phyloP scores from a whole-genome alignment of 2,329 filamentous ascomycete genomes.

The Beauveria caledonica region DNA sequence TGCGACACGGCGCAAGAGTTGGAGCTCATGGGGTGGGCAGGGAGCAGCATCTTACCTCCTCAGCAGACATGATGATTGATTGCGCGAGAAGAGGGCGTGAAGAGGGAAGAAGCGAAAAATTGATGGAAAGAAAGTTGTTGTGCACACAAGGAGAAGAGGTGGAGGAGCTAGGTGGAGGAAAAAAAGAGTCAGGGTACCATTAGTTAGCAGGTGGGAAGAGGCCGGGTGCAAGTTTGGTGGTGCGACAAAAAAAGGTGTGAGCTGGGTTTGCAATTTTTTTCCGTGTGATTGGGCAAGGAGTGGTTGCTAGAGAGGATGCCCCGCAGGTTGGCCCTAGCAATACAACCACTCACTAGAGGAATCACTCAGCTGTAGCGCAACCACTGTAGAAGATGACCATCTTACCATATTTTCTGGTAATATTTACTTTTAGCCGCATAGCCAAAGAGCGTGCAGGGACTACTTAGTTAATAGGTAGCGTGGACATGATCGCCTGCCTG shows the following conservation, averaged over 20 bases:
- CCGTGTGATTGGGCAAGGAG: slow-evolving; percentile 28
- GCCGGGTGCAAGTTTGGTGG: slow-evolving; percentile 15
- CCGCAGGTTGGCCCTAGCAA: neutral
- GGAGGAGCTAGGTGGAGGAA: slow-evolving; percentile 20
- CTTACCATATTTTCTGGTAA: too few relatives aligned
- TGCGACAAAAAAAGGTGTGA: slow-evolving; percentile 27
- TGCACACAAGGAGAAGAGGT: slow-evolving; percentile 14
- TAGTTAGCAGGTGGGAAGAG: slow-evolving; percentile 1
- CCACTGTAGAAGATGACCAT: too few relatives aligned
- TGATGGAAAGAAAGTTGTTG: slow-evolving; percentile 13
- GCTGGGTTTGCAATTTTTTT: slow-evolving; percentile 30
- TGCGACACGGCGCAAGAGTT: neutral
- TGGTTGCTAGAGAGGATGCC: neutral
- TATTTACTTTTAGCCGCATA: too few relatives aligned
- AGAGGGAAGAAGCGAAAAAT: slow-evolving; percentile 17
- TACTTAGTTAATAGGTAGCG: too few relatives aligned
- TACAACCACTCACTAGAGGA: neutral
- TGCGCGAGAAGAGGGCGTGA: slow-evolving; percentile 29
- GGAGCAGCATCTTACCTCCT: slow-evolving; percentile 40
- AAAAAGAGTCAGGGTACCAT: slow-evolving; percentile 19
- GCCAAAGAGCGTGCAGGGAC: too few relatives aligned
- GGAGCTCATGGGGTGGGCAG: slow-evolving; percentile 18
- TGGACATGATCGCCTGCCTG: too few relatives aligned
- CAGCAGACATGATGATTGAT: slow-evolving; percentile 47
- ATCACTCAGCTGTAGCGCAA: too few relatives aligned